Evolutionary conservation across 352 stramenopile genomes (phyloP), one percentile per base, ranked within the genome.

Genomic region (Elongisporangium senticosum): DNA sequence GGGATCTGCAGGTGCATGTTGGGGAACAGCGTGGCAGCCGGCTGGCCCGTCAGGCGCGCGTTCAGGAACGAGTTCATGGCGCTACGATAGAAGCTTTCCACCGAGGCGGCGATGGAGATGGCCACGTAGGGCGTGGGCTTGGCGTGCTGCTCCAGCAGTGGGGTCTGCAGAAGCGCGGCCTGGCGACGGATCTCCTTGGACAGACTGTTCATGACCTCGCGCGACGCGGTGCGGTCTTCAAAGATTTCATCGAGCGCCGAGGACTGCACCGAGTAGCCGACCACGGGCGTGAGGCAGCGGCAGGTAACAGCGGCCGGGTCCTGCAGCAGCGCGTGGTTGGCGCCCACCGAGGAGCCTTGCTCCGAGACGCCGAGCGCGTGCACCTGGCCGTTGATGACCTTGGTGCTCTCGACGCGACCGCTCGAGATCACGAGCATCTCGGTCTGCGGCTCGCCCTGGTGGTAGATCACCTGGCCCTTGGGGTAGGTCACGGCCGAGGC

Each of bases 1-100:
- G 92, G 92, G 61, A 98, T 93, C 74, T 98, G 92, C 67, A 97
- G 79, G 63, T 93, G 82, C 92, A 98, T 98, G 69, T 98, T 95
- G 4, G 92, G 92, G 67, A 98, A 98, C 17, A 97, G 72, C 26
- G 75, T 86, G 26, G 74, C 77, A 19, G 89, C 77, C 19, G 84
- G 77, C 63, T 94, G 77, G 3, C 85, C 84, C 19, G 82, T 94
- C 43, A 95, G 68, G 10, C 90, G 79, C 20, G 87, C 82, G 72
- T 97, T 98, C 15, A 98, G 65, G 43, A 95, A 71, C 69, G 92
- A 87, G 78, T 98, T 98, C 73, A 98, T 87, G 39, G 81, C 89
- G 61, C 78, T 94, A 51, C 92, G 86, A 67, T 97, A 98, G 62
- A 97, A 98, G 21, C 79, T 94, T 75, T 98, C 92, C 60, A 97